Percentiles rank a stretch among this genome's conserved stretches.
These are phyloP conservation scores for Ramaria rubella DNA, from an alignment of 768 basidiomycete species.

Conservation along the genomic window DNA sequence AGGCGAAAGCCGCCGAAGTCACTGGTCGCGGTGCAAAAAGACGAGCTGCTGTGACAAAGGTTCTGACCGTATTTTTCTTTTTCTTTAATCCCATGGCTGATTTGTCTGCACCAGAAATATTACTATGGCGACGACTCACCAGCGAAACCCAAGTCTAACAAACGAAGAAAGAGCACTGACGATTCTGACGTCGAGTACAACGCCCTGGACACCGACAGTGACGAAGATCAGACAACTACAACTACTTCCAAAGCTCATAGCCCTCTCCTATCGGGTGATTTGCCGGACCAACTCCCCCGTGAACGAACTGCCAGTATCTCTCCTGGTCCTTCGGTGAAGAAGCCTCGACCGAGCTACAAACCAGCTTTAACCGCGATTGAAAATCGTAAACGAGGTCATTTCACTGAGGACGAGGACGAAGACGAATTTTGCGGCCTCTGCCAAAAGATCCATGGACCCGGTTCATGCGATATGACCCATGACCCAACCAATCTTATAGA, in stretches of 20 bases:
- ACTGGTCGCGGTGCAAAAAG: conserved; percentile 67
- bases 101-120: conserved; percentile 22
- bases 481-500: conserved; percentile 59
- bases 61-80: conserved; percentile 25
- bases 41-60: conserved; percentile 56
- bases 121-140: conserved; percentile 34
- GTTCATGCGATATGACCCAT: conserved; percentile 57
- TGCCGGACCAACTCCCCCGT: neutral
- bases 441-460: conserved; percentile 42
- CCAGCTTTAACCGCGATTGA: conserved; percentile 12
- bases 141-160: conserved; percentile 26
- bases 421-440: conserved; percentile 56
- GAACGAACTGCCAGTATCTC: neutral
- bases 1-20: conserved; percentile 40
- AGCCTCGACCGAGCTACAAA: neutral
- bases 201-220: conserved; percentile 18
- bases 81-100: neutral
- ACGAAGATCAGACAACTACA: conserved; percentile 14
- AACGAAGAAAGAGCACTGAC: conserved; percentile 23
- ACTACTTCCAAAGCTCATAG: neutral
- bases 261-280: neutral
- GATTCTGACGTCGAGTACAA: conserved; percentile 36
- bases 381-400: conserved; percentile 3
- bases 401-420: conserved; percentile 13
- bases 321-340: neutral